Conservation (phyloP, 345 rosid genomes). For the Melaleuca alternifolia region DNA sequence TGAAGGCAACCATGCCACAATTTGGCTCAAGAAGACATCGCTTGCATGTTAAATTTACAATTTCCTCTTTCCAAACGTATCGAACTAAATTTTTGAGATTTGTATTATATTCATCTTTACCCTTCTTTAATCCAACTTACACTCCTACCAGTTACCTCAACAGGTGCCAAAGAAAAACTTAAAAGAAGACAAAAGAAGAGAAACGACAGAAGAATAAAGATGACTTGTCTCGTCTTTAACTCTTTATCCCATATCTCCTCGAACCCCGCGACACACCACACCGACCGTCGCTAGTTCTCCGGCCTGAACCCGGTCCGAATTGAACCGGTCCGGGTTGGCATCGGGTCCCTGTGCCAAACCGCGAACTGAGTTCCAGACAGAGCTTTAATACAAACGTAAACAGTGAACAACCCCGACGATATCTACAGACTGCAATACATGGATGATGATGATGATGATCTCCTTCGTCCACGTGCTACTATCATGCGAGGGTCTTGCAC, state of each 20-base stretch:
- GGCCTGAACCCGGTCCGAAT: not conserved
- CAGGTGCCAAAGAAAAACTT: not conserved
- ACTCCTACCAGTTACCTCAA: not conserved
- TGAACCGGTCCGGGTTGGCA: not conserved
- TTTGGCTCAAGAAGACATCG: not conserved
- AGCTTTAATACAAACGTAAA: not conserved
- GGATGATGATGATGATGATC: not conserved
- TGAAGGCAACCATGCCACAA: not conserved
- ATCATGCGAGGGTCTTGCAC: conserved; percentile 44
- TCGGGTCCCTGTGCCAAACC: not conserved
- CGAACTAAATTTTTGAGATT: not conserved
- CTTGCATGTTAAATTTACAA: too few species aligned
- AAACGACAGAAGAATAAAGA: too few species aligned
- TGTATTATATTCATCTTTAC: not conserved
- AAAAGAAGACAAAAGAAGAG: not conserved
- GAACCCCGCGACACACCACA: not conserved
- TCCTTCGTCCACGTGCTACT: conserved; percentile 1
- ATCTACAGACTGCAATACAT: not conserved
- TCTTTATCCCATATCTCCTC: not conserved
- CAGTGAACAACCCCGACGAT: not conserved
- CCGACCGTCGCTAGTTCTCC: not conserved
- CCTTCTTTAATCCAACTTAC: not conserved
- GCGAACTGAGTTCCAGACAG: not conserved
- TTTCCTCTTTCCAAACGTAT: too few species aligned
- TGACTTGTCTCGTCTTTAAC: not conserved